Base-by-base conservation (phyloP, 1,284 basidiomycete species). In the Pseudozyma sp. region DNA sequence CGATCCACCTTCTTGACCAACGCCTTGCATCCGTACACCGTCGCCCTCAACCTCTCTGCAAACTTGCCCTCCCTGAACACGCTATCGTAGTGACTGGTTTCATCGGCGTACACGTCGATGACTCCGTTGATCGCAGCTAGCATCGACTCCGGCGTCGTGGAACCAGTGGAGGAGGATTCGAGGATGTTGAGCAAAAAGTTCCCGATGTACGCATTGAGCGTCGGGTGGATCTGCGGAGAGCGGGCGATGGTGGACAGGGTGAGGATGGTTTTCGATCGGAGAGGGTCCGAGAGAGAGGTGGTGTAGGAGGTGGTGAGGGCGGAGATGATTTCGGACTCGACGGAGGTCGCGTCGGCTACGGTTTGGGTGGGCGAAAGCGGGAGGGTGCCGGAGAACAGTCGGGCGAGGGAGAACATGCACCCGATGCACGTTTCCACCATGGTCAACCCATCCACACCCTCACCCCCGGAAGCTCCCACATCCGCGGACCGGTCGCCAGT, bases 71-170 rank as follows among this genome's bases (percentile, higher is more conserved):
- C 83, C 16, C 90, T 87, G 86, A 97, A 98, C 11, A 86, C 87
- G 74, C 9, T 34, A 24, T 99, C 95, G 84, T 92, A 97, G 0
- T 90, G 88, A 51, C 90, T 85, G 9, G 86, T 88, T 85, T 99
- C 97, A 85, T 99, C 96, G 2, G 94, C 93, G 85, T 93, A 99
- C 52, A 96, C 92, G 84, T 98, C 96, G 73, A 98, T 93, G 50
- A 98, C 85, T 30, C 92, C 92, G 39, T 96, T 94, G 34, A 91
- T 86, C 0, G 90, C 89, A 77, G 96, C 93, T 17, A 97, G 87
- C 59, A 92, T 87, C 0, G 91, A 87, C 81, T 97, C 94, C 3
- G 90, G 88, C 47, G 87, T 88, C 6, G 75, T 74, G 5, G 42
- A 53, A 24, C 31, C 30, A 40, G 34, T 9, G 6, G 40, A 1